Evolutionary conservation across 495 filamentous ascomycete species (phyloP).

Genomic region (Letharia lupina): DNA sequence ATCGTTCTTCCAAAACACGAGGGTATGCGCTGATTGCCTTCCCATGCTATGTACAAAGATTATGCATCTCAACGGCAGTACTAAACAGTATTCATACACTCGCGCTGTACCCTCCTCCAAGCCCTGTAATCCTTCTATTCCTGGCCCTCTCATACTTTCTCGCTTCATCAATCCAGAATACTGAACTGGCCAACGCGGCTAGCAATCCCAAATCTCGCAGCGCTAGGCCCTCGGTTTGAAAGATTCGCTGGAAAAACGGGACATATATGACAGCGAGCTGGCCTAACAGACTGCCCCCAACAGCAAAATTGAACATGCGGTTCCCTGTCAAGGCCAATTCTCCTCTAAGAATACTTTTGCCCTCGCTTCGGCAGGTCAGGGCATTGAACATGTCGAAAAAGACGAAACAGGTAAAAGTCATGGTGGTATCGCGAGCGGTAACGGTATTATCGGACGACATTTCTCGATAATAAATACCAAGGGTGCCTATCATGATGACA

Average conservation of each 20-base stretch:
- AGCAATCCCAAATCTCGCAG: conserved; percentile 64
- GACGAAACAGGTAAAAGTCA: conserved; percentile 98
- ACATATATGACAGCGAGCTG: conserved; percentile 90
- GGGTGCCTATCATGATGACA: conserved; percentile 86
- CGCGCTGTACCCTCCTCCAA: conserved; percentile 39
- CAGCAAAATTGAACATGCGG: conserved; percentile 92
- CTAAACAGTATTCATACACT: conserved; percentile 34
- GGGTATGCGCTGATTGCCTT: conserved; percentile 5
- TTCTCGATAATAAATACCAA: conserved; percentile 82
- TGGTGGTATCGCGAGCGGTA: conserved; percentile 90
- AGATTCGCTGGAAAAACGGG: conserved; percentile 83
- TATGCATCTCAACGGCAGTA: background rate
- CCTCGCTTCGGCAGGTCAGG: conserved; percentile 82
- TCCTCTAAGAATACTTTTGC: conserved; percentile 76
- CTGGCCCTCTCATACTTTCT: conserved; percentile 57
- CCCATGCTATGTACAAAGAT: conserved; percentile 20
- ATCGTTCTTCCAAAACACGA: background rate
- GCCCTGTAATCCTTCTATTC: conserved; percentile 26
- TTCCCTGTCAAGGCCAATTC: conserved; percentile 78
- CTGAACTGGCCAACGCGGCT: conserved; percentile 66
- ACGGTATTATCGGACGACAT: conserved; percentile 64
- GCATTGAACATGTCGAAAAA: conserved; percentile 99
- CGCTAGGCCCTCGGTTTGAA: conserved; percentile 84
- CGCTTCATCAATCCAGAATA: conserved; percentile 91
- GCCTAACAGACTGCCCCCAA: conserved; percentile 71